Evolutionary conservation across 306 rosid genomes (phyloP), one percentile per base, ranked within the genome.

Genomic region (Quillaja saponaria): DNA sequence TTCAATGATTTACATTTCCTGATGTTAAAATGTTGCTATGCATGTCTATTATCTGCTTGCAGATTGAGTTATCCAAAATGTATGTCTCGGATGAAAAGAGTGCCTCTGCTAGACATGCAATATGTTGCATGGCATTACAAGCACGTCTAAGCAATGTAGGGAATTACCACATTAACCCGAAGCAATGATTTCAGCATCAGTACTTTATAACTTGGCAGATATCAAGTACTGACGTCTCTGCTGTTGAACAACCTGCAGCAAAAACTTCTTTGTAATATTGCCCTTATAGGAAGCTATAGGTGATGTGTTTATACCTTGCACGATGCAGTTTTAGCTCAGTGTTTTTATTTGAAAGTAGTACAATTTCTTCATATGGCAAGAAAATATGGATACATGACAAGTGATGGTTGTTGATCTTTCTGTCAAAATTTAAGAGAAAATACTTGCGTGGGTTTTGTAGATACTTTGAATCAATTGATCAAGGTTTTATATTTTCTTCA

Each of bases 1-100:
- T 55, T 18, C 12, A 10, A n/a, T 49, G 6, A 49, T 25, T 12
- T 42, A 12, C 8, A 21, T 65, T 14, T 28, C 13, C 2, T 45
- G 58, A 63, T 34, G 63, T 44, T 20, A 41, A 55, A 2, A n/a
- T 17, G 14, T 49, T 15, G 42, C 44, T 21, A 59, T 20, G 41
- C 41, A 44, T 68, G 18, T 28, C 34, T 55, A 16, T 67, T 51
- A 49, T 58, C 6, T 57, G 25, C 34, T 53, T 63, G 71, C 65
- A 71, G 79, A 77, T 65, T 48, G 84, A 74, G 73, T 77, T 80
- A 75, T 61, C 80, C 85, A 13, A 76, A n/a, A 81, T 73, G 60
- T 58, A 28, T 73, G 72, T 61, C 75, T 81, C 39, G 63, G 71
- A 15, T 68, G 85, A 80, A 55, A 49, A 49, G 69, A 53, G 28